Percentiles rank a stretch among this genome's conserved stretches.
Conservation (phyloP, 2,329 filamentous ascomycete genomes). For the Aspergillus pseudoterreus region DNA sequence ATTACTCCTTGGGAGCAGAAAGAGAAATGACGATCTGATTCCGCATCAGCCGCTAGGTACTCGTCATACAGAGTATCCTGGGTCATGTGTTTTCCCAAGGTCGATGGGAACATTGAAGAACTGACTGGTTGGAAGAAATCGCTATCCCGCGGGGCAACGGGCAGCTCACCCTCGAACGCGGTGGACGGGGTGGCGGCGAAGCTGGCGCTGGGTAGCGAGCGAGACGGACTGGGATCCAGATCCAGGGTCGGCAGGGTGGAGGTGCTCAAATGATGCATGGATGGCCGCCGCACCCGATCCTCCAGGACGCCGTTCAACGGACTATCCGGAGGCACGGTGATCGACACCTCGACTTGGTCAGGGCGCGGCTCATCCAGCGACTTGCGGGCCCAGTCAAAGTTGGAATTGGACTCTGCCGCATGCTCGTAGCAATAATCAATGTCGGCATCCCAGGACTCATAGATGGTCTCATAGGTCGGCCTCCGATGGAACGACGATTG, state of each 20-base stretch:
- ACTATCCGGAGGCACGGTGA: constrained; percentile 9
- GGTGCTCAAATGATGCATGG: constrained; percentile 20
- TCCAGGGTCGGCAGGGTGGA: constrained; percentile 29
- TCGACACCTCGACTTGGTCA: constrained; percentile 12
- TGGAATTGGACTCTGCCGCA: constrained; percentile 57
- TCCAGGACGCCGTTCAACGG: constrained; percentile 9
- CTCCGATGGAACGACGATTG: constrained; percentile 14
- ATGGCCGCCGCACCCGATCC: constrained; percentile 14
- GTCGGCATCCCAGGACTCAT: constrained; percentile 57
- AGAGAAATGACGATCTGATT: constrained; percentile 46
- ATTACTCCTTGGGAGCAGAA: constrained; percentile 41
- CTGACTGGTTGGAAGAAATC: constrained; percentile 32
- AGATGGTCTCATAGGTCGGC: constrained; percentile 26
- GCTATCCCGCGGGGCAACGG: constrained; percentile 16
- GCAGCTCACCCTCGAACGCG: constrained; percentile 23
- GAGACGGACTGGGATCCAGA: constrained; percentile 30
- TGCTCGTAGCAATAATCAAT: constrained; percentile 62
- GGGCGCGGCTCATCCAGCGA: constrained; percentile 30
- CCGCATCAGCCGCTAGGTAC: constrained; percentile 42
- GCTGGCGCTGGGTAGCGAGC: constrained; percentile 24
- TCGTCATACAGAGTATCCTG: constrained; percentile 37
- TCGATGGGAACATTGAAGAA: constrained; percentile 27
- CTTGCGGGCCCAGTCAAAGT: constrained; percentile 55
- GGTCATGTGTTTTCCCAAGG: constrained; percentile 29
- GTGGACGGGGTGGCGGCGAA: constrained; percentile 30